Evolutionary conservation across 2,329 filamentous ascomycete genomes (phyloP).

Genomic region (Fusarium equiseti): DNA sequence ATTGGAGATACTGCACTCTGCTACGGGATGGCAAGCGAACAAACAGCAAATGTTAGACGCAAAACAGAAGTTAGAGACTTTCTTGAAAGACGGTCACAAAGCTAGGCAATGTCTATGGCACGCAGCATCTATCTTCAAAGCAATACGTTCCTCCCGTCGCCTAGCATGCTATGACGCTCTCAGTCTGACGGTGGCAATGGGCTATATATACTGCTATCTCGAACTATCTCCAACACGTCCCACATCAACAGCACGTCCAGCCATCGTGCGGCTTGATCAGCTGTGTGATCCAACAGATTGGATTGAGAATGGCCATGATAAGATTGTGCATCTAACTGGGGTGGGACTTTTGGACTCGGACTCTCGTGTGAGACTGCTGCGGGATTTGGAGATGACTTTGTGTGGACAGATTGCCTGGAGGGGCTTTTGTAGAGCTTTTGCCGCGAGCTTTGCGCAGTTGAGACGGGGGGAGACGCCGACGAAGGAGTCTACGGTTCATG

Average conservation of each 20-base stretch:
- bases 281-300: background rate
- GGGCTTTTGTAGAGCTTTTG: background rate
- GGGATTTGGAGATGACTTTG: background rate
- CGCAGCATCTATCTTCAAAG: background rate
- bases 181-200: background rate
- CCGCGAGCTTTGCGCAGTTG: background rate
- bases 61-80: rapidly evolving
- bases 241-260: rapidly evolving
- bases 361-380: background rate
- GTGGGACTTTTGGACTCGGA: background rate
- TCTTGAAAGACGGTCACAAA: rapidly evolving
- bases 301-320: rapidly evolving
- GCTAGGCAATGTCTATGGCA: rapidly evolving
- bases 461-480: background rate
- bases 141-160: rapidly evolving
- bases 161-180: background rate
- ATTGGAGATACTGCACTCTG: background rate
- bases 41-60: background rate
- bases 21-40: slow-evolving; percentile 3
- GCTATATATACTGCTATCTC: background rate
- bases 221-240: rapidly evolving
- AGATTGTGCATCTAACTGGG: rapidly evolving
- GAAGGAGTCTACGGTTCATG: background rate
- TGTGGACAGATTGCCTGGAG: background rate
- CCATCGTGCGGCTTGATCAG: background rate